phyloP scores from a whole-genome alignment of 768 basidiomycete genomes.

The Nevesoporus exiguus region DNA sequence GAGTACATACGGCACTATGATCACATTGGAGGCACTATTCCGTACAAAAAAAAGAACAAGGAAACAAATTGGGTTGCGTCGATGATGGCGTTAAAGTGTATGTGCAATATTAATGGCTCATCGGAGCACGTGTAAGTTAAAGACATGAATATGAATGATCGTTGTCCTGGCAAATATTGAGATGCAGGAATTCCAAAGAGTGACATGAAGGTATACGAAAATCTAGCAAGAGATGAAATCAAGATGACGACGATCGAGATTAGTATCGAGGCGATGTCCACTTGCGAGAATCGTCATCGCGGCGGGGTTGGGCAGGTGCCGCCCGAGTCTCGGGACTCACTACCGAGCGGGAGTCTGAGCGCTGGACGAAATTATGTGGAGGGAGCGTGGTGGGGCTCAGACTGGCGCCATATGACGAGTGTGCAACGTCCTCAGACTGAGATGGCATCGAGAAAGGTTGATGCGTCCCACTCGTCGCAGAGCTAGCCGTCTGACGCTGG shows the following conservation, averaged over 20 bases:
- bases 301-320: constrained; percentile 38
- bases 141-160: constrained; percentile 35
- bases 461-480: constrained; percentile 42
- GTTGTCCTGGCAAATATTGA: constrained; percentile 34
- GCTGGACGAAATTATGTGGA: constrained; percentile 38
- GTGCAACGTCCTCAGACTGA: constrained; percentile 33
- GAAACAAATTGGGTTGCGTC: constrained; percentile 23
- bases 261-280: constrained; percentile 47
- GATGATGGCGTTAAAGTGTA: constrained; percentile 30
- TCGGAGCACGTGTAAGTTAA: constrained; percentile 33
- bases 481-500: constrained; percentile 56
- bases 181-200: constrained; percentile 32
- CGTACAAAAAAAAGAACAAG: constrained; percentile 22
- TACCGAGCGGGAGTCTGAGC: constrained; percentile 39
- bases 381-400: constrained; percentile 30
- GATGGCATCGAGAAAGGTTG: constrained; percentile 46
- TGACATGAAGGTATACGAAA: constrained; percentile 34
- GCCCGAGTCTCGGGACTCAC: constrained; percentile 29
- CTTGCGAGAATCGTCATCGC: constrained; percentile 46
- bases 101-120: constrained; percentile 36
- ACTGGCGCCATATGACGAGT: constrained; percentile 34
- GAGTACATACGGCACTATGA: constrained; percentile 30
- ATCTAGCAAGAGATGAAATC: constrained; percentile 36
- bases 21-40: constrained; percentile 23
- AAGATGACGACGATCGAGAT: constrained; percentile 35